phyloP scores from a whole-genome alignment of 208 protist species.

The Leptomonas pyrrhocoris region DNA sequence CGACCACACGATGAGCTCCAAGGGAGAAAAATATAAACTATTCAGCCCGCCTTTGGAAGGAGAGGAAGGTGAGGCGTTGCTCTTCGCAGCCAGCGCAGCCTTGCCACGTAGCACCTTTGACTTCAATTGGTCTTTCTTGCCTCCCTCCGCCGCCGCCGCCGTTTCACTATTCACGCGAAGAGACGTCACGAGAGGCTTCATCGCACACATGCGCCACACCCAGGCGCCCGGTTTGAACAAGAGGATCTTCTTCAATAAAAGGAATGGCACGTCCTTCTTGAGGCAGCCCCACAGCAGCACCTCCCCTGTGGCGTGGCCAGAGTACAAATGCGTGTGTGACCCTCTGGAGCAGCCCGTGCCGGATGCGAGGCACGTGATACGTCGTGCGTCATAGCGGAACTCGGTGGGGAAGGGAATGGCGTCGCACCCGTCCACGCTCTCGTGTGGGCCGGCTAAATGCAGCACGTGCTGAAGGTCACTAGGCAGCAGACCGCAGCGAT shows the following conservation, averaged over 20 bases:
- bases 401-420: not conserved
- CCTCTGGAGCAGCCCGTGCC: not conserved
- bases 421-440: not conserved
- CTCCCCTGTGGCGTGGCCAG: constrained; percentile 54
- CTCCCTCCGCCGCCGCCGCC: not conserved
- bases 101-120: constrained; percentile 21
- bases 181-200: constrained; percentile 14
- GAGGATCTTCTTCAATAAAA: constrained; percentile 49
- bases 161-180: not conserved
- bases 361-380: constrained; percentile 49
- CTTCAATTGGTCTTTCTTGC: not conserved
- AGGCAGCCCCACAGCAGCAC: constrained; percentile 47
- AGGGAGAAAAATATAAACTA: constrained; percentile 11
- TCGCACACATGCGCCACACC: constrained; percentile 35
- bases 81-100: not conserved
- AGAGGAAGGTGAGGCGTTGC: not conserved
- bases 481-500: constrained; percentile 1
- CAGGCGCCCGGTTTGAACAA: constrained; percentile 36
- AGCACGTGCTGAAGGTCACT: constrained; percentile 3
- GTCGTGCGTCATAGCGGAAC: constrained; percentile 42
- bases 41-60: not conserved
- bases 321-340: constrained; percentile 35
- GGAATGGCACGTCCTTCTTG: constrained; percentile 12
- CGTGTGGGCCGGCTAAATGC: not conserved
- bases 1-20: constrained; percentile 43